Evolutionary conservation across 164 flowering plant genomes (phyloP).

Genomic region (Euptelea pleiosperma): DNA sequence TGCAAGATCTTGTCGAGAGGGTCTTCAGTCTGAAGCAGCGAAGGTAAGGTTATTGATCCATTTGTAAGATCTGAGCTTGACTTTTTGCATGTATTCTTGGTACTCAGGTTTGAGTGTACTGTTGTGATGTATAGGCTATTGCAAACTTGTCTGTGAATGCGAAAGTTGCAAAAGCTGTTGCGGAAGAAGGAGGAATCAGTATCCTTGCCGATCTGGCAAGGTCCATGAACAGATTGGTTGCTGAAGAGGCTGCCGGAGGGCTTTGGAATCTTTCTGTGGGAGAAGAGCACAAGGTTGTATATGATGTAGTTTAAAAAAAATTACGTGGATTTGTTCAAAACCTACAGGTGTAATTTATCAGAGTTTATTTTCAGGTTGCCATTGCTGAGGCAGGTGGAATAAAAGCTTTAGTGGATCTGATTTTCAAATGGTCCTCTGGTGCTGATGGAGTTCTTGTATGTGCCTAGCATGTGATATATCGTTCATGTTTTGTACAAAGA

Average conservation of each 20-base stretch:
- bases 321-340: background rate
- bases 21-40: constrained; percentile 94
- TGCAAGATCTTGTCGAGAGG: constrained; percentile 87
- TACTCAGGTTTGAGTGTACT: background rate
- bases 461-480: constrained; percentile 11
- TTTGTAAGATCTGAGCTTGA: background rate
- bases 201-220: constrained; percentile 82
- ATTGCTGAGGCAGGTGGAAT: constrained; percentile 97
- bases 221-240: constrained; percentile 94
- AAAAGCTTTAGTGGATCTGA: constrained; percentile 88
- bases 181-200: constrained; percentile 88
- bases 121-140: constrained; percentile 57
- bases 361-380: constrained; percentile 59
- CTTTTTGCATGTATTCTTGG: background rate
- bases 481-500: background rate
- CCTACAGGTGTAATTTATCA: background rate
- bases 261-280: constrained; percentile 99
- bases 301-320: background rate
- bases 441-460: constrained; percentile 94
- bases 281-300: constrained; percentile 93
- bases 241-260: constrained; percentile 99
- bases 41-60: constrained; percentile 45
- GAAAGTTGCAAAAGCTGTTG: constrained; percentile 93
- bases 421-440: constrained; percentile 87
- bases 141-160: constrained; percentile 95